phyloP scores from a whole-genome alignment of 129 eudicot genomes.

The Cynara cardunculus region DNA sequence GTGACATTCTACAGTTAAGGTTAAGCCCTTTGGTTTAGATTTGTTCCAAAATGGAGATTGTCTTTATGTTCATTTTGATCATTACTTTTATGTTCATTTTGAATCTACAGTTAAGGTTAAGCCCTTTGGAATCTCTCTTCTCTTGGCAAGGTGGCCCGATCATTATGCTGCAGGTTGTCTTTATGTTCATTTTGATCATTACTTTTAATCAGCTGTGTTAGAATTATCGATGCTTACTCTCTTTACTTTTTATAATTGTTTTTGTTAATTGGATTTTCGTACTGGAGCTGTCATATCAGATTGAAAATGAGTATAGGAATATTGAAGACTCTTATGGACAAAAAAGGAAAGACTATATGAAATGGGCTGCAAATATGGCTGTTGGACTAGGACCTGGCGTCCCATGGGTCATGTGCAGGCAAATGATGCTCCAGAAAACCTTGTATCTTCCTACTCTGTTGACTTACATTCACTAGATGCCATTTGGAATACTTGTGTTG shows the following conservation, averaged over 20 bases:
- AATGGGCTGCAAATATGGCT: conserved; percentile 98
- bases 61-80: too few species aligned
- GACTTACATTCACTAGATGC: too few species aligned
- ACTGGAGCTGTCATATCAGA: conserved; percentile 45
- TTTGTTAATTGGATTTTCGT: background rate
- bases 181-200: conserved; percentile 1
- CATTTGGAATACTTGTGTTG: too few species aligned
- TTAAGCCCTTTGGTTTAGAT: too few species aligned
- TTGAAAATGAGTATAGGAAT: conserved; percentile 95
- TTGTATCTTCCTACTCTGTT: too few species aligned
- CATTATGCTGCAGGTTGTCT: conserved; percentile 80
- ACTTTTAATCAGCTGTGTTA: background rate
- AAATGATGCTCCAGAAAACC: conserved; percentile 91
- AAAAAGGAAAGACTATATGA: conserved; percentile 72
- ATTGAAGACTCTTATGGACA: conserved; percentile 61
- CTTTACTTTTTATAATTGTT: conserved; percentile 3
- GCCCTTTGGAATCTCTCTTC: conserved; percentile 67
- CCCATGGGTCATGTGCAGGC: conserved; percentile 99
- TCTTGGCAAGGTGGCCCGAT: conserved; percentile 99
- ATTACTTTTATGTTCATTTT: too few species aligned
- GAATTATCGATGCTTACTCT: too few species aligned
- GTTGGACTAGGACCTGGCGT: conserved; percentile 97
- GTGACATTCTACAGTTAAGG: too few species aligned
- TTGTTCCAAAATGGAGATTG: too few species aligned
- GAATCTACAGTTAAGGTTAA: too few species aligned